Evolutionary conservation across 2,329 filamentous ascomycete species (phyloP).

Genomic region (Periglandula ipomoeae): DNA sequence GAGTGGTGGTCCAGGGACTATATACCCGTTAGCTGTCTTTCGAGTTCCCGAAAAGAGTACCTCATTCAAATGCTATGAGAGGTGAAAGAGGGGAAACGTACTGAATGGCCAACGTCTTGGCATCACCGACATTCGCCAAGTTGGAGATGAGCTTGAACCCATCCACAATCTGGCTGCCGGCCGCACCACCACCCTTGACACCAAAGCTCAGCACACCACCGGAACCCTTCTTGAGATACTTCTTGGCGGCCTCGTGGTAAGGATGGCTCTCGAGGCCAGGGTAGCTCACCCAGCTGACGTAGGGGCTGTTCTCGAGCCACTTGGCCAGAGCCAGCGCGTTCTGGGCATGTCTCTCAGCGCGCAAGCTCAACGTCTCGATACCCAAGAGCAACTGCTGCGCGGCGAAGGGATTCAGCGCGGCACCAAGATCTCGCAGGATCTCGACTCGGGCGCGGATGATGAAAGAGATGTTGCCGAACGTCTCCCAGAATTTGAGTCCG

Average conservation of each 20-base stretch:
- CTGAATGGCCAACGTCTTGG: conserved; percentile 90
- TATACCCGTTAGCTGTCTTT: neutral
- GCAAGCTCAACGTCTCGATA: conserved; percentile 79
- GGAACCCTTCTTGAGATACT: conserved; percentile 75
- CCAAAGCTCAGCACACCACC: conserved; percentile 91
- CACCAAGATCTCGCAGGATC: conserved; percentile 78
- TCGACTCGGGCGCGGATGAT: conserved; percentile 83
- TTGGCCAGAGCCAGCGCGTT: conserved; percentile 73
- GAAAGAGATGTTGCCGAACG: conserved; percentile 75
- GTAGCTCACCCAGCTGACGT: conserved; percentile 92
- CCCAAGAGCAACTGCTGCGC: conserved; percentile 89
- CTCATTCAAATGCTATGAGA: no score
- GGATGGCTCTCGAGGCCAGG: conserved; percentile 77
- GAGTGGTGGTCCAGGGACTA: conserved; percentile 82
- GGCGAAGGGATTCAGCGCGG: conserved; percentile 77
- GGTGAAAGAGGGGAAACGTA: conserved; percentile 15
- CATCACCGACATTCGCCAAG: conserved; percentile 90
- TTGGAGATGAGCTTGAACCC: conserved; percentile 93
- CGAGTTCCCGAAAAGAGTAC: no score
- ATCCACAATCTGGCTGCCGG: conserved; percentile 83
- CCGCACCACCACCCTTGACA: conserved; percentile 77
- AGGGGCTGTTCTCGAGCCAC: conserved; percentile 74
- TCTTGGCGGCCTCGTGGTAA: conserved; percentile 72
- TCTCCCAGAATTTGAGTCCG: conserved; percentile 89
- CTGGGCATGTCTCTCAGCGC: conserved; percentile 75